These are phyloP conservation scores for Petrea volubilis DNA, from an alignment of 257 asterid species.

Conservation along the genomic window DNA sequence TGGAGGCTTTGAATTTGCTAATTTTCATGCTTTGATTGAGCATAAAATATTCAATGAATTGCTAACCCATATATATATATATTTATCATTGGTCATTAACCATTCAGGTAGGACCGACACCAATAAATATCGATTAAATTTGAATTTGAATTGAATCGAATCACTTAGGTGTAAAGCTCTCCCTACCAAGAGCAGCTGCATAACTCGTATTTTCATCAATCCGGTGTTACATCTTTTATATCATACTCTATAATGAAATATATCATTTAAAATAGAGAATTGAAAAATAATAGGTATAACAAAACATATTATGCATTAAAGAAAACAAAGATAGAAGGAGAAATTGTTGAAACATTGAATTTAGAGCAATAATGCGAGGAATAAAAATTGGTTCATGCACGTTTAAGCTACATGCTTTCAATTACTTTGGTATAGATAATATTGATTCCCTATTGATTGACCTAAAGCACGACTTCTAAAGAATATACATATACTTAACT, in stretches of 20 bases:
- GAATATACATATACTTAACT: neutral
- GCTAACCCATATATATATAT: neutral
- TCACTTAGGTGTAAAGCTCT: too few relatives aligned
- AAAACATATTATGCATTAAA: neutral
- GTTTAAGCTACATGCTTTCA: constrained; percentile 31
- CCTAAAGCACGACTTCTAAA: constrained; percentile 10
- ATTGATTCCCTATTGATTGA: neutral
- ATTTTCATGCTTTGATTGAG: neutral
- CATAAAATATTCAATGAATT: neutral
- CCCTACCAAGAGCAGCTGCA: too few relatives aligned
- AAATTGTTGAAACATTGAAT: constrained; percentile 36
- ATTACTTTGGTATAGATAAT: constrained; percentile 19
- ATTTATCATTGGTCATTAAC: neutral
- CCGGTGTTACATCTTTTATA: too few relatives aligned
- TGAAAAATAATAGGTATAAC: neutral
- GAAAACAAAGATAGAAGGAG: neutral
- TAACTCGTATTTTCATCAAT: too few relatives aligned
- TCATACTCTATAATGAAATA: too few relatives aligned
- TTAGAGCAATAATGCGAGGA: constrained; percentile 23
- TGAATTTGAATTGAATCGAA: too few relatives aligned
- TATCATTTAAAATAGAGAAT: neutral
- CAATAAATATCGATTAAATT: neutral
- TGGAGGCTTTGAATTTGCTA: neutral
- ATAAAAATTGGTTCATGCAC: constrained; percentile 32
- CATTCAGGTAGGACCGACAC: too few relatives aligned